Conservation (phyloP, 257 asterid species). For the Nicotiana paniculata region DNA sequence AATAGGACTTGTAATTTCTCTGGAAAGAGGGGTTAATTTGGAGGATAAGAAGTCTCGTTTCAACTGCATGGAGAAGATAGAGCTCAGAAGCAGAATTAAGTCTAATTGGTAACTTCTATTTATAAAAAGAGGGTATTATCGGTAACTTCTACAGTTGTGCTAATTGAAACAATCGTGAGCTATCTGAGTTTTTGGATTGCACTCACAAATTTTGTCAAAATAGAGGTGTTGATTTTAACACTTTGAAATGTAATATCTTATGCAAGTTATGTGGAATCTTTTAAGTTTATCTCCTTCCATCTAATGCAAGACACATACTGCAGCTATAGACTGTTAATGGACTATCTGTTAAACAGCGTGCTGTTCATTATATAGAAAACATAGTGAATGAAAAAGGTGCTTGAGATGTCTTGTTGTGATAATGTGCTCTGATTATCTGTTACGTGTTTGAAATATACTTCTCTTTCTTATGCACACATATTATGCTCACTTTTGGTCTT, state of each 20-base stretch:
- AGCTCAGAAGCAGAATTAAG: background rate
- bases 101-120: background rate
- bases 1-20: background rate
- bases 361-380: background rate
- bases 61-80: background rate
- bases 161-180: background rate
- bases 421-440: background rate
- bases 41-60: background rate
- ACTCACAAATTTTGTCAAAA: background rate
- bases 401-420: background rate
- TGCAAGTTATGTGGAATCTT: background rate
- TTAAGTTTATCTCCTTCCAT: background rate
- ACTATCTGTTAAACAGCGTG: background rate
- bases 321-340: background rate
- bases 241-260: background rate
- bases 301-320: background rate
- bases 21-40: background rate
- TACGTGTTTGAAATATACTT: background rate
- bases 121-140: background rate
- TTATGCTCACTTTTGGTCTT: conserved; percentile 5
- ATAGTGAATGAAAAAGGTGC: background rate
- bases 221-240: background rate
- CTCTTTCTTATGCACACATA: background rate
- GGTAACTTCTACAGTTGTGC: background rate
- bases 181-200: background rate